phyloP scores from a whole-genome alignment of 345 rosid genomes.

The Hibiscus tridactylites region DNA sequence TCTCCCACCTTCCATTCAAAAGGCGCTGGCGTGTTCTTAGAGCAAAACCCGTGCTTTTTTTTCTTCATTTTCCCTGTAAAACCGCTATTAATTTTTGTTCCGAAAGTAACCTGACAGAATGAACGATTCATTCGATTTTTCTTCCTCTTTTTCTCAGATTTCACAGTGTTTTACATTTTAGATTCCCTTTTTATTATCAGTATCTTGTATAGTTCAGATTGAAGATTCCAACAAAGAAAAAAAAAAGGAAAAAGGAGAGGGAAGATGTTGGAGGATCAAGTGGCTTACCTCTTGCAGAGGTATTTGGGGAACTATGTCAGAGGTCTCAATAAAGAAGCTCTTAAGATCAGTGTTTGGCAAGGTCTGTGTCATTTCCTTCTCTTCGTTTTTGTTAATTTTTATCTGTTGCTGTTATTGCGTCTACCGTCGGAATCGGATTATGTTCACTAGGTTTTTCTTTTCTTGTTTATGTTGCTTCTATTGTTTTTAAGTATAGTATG shows the following conservation, averaged over 20 bases:
- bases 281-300: constrained; percentile 74
- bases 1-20: constrained; percentile 7
- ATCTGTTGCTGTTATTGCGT: neutral
- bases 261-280: constrained; percentile 99
- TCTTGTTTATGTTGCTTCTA: neutral
- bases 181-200: neutral
- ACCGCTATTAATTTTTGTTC: constrained; percentile 6
- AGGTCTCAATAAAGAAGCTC: constrained; percentile 90
- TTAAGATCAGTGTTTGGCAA: constrained; percentile 95
- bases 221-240: neutral
- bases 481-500: neutral
- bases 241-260: neutral
- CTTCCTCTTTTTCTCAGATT: neutral
- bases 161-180: constrained; percentile 4
- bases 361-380: constrained; percentile 29
- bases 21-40: constrained; percentile 31
- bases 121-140: neutral
- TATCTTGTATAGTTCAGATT: constrained; percentile 1
- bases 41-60: constrained; percentile 13
- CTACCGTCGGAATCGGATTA: neutral
- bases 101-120: neutral
- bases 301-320: constrained; percentile 84
- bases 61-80: neutral
- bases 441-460: neutral
- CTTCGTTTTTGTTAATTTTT: neutral